phyloP scores from a whole-genome alignment of 495 filamentous ascomycete species.

The Penicillium ucsense region DNA sequence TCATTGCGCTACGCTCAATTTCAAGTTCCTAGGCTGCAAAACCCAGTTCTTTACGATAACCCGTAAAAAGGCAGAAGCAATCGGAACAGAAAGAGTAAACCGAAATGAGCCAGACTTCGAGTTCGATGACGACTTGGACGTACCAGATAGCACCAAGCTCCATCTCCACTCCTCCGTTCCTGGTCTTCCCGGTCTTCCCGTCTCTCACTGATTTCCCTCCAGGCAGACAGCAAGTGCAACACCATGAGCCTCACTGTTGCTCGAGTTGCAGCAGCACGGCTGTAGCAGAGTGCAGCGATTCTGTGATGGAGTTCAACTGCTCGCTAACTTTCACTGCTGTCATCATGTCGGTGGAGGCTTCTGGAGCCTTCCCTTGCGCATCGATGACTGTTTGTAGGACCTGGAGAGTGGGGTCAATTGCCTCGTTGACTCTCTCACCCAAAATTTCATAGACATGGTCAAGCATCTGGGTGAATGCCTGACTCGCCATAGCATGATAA shows the following conservation, averaged over 20 bases:
- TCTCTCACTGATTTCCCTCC: too few species aligned
- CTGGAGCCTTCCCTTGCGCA: neutral
- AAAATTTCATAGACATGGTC: neutral
- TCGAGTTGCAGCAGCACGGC: neutral
- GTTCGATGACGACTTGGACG: too few species aligned
- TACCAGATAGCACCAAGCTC: too few species aligned
- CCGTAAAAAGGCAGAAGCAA: too few species aligned
- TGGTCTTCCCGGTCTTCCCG: too few species aligned
- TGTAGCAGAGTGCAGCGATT: neutral
- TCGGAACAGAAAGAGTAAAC: too few species aligned
- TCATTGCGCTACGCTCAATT: too few species aligned
- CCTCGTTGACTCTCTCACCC: neutral
- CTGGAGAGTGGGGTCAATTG: neutral
- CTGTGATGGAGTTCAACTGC: neutral
- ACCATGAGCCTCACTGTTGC: neutral
- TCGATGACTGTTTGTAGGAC: neutral
- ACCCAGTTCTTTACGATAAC: too few species aligned
- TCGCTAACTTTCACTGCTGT: neutral
- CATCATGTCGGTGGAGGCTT: neutral
- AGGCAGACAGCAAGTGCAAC: too few species aligned
- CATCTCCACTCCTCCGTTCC: too few species aligned
- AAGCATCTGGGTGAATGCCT: neutral
- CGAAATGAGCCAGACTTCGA: too few species aligned
- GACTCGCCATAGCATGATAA: neutral
- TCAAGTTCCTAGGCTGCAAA: too few species aligned